Evolutionary conservation across 2,329 filamentous ascomycete genomes (phyloP).

Genomic region (Aplosporella prunicola): DNA sequence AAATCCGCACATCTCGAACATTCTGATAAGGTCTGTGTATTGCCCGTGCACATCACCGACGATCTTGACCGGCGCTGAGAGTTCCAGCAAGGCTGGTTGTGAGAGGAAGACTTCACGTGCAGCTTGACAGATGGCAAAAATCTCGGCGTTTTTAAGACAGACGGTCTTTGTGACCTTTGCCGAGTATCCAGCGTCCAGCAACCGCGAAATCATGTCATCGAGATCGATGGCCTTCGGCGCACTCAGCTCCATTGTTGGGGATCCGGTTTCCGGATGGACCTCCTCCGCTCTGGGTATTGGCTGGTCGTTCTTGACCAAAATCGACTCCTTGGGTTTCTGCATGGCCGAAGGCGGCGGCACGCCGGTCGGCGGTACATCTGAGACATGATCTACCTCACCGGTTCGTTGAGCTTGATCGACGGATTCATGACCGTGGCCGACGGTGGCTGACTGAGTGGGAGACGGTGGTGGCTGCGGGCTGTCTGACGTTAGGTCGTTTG

Average conservation of each 20-base stretch:
- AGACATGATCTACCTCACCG: constrained; percentile 90
- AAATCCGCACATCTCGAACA: constrained; percentile 99
- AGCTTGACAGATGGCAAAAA: constrained; percentile 82
- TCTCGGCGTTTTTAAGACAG: constrained; percentile 95
- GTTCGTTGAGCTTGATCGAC: constrained; percentile 71
- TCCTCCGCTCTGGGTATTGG: constrained; percentile 49
- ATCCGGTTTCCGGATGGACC: constrained; percentile 36
- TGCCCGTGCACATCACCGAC: constrained; percentile 95
- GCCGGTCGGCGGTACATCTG: constrained; percentile 74
- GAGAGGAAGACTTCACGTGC: constrained; percentile 82
- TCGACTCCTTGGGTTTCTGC: constrained; percentile 75
- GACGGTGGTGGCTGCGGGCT: constrained; percentile 59
- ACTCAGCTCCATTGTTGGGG: constrained; percentile 64
- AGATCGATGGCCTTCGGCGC: constrained; percentile 88
- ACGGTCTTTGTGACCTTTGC: constrained; percentile 97
- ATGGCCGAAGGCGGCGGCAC: constrained; percentile 42
- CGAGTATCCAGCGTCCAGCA: constrained; percentile 89
- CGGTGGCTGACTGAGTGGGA: constrained; percentile 67
- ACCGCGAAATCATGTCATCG: constrained; percentile 91
- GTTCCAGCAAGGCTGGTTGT: constrained; percentile 83
- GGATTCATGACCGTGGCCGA: constrained; percentile 65
- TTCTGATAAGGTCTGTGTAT: constrained; percentile 88
- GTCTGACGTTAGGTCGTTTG: constrained; percentile 20
- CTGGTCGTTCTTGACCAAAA: constrained; percentile 73
- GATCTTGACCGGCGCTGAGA: constrained; percentile 93